Base-by-base conservation (phyloP, 805 yeast genomes). In the baker's yeast (Saccharomyces cerevisiae) region DNA sequence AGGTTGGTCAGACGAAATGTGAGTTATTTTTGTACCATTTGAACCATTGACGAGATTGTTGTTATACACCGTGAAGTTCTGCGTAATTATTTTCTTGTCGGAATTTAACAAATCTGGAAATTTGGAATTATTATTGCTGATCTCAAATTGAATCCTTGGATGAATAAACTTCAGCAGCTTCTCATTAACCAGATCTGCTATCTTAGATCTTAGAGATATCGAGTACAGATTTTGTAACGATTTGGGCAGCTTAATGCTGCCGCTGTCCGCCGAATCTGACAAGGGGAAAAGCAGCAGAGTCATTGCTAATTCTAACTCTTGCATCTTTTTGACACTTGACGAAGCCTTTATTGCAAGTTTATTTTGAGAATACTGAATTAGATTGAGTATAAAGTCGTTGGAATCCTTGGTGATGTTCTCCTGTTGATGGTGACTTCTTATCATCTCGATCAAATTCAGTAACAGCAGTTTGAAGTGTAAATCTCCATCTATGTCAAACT, bases 231-330 rank as follows among this genome's bases (percentile, higher is more conserved):
- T 73, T 48, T 78, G 72, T 57, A 89, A 70, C 57, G 79, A 80
- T 29, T 70, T 70, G 0, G 89, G 90, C 32, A 84, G 64, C 49
- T 72, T 78, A 4, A 49, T 48, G 47, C 54, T 56, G 10, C 41
- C 30, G 55, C 72, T 70, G 29, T 59, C 63, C 11, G 52, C 32
- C 56, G 73, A 71, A 29, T 59, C 63, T 14, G 60, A 65, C 22
- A 66, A 65, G 1, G 81, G 77, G 57, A 77, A 78, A 41, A 82
- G 81, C 41, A 90, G 71, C 56, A 90, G 73, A 24, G 96, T 89
- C 94, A 90, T 87, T 2, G 95, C 83, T 47, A 84, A 73, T 65
- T 91, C 96, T 57, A 90, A 71, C 59, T 88, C 92, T 53, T 80
- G 79, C 69, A 89, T 76, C 56, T 85, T 81, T 54, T 74, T 74